Evolutionary conservation across 148 eudicot genomes (phyloP).

Genomic region (Rhododendron simsii): DNA sequence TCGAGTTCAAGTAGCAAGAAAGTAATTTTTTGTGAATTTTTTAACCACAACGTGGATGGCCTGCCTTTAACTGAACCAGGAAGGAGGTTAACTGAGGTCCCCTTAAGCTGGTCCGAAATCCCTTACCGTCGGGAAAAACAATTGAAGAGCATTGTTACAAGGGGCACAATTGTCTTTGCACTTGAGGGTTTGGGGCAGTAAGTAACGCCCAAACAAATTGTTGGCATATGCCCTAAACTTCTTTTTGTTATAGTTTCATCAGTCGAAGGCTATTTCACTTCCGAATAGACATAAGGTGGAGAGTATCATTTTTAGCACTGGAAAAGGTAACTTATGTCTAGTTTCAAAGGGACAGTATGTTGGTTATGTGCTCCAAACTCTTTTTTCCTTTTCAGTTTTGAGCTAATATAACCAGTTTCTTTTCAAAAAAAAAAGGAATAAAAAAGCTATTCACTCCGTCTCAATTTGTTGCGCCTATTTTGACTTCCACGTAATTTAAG

Average conservation of each 20-base stretch:
- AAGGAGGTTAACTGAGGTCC: no score
- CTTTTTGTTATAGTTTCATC: background rate
- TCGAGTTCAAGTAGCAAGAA: no score
- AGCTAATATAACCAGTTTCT: background rate
- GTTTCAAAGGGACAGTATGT: slow-evolving; percentile 42
- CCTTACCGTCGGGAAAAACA: background rate
- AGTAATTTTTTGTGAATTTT: no score
- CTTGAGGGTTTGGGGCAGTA: background rate
- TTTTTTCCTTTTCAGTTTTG: background rate
- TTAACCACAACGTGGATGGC: no score
- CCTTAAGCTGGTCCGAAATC: background rate
- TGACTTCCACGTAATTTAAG: no score
- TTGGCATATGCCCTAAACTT: background rate
- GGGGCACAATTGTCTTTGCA: background rate
- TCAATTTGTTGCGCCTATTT: no score
- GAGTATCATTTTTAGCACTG: slow-evolving; percentile 21
- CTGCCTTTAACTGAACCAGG: no score
- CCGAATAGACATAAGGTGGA: background rate
- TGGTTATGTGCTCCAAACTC: slow-evolving; percentile 22
- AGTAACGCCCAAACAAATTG: background rate
- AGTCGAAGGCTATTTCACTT: background rate
- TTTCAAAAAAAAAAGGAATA: no score
- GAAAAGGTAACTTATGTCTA: slow-evolving; percentile 30
- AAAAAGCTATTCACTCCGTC: no score
- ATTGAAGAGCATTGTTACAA: background rate